Conservation (phyloP, 208 protist genomes). For the Acanthamoeba divionensis region DNA sequence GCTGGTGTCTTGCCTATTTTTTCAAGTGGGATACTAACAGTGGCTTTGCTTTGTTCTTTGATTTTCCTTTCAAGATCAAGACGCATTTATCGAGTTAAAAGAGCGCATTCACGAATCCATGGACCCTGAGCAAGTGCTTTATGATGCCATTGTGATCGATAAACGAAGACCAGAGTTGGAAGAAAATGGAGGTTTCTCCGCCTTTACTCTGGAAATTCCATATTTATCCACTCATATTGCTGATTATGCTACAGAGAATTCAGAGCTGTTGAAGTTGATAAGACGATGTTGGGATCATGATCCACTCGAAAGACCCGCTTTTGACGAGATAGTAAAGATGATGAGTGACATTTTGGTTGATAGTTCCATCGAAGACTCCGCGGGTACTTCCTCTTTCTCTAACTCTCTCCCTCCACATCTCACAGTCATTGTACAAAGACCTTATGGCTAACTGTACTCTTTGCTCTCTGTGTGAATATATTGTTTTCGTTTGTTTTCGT, state of each 20-base stretch:
- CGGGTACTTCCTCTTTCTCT: too few species aligned
- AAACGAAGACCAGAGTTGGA: background rate
- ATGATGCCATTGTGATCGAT: background rate
- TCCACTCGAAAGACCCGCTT: background rate
- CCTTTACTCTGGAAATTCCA: too few species aligned
- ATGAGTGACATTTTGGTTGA: background rate
- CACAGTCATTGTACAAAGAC: background rate
- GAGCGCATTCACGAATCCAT: background rate
- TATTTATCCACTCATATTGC: too few species aligned
- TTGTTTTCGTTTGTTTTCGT: too few species aligned
- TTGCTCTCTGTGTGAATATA: background rate
- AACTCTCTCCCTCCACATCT: background rate
- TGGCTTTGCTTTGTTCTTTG: too few species aligned
- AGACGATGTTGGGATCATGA: background rate
- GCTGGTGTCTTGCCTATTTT: too few species aligned
- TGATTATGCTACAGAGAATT: too few species aligned
- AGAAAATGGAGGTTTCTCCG: too few species aligned
- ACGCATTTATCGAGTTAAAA: background rate
- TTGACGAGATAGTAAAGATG: background rate
- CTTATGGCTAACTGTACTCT: background rate
- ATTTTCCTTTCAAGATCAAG: background rate
- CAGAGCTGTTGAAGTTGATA: background rate
- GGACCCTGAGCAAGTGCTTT: background rate
- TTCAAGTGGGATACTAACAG: too few species aligned
- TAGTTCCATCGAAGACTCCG: background rate